Evolutionary conservation across 352 stramenopile species (phyloP).

Genomic region (Globisporangium acanthophoron): DNA sequence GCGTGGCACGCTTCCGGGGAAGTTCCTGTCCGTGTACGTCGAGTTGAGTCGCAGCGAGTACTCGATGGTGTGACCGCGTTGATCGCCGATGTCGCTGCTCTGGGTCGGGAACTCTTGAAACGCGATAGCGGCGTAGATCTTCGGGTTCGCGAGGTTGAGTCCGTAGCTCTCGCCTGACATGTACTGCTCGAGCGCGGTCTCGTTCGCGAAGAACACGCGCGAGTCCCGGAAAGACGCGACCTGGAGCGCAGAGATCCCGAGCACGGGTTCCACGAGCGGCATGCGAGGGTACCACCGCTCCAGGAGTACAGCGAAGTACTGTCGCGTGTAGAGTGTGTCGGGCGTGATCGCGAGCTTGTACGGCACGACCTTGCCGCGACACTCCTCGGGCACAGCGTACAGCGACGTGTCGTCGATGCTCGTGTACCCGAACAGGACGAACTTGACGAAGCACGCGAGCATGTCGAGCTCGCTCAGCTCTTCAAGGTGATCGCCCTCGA

Average conservation of each 20-base stretch:
- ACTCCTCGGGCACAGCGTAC: constrained; percentile 41
- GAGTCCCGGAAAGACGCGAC: constrained; percentile 53
- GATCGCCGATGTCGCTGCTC: constrained; percentile 27
- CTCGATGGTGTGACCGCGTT: constrained; percentile 28
- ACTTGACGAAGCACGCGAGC: constrained; percentile 38
- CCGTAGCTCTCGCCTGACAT: constrained; percentile 48
- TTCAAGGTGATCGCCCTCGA: constrained; percentile 39
- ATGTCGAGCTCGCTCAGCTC: constrained; percentile 33
- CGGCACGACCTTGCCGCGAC: constrained; percentile 45
- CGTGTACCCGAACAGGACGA: constrained; percentile 45
- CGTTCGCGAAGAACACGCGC: constrained; percentile 52
- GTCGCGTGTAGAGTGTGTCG: constrained; percentile 58
- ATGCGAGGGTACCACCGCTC: constrained; percentile 59
- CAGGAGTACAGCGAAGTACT: constrained; percentile 45
- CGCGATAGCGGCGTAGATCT: constrained; percentile 62
- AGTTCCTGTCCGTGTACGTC: constrained; percentile 26
- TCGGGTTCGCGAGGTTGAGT: constrained; percentile 32
- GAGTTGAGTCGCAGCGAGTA: constrained; percentile 73
- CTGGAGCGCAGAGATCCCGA: constrained; percentile 38
- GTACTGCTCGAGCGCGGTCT: constrained; percentile 45
- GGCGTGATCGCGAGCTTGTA: constrained; percentile 75
- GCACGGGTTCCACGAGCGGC: constrained; percentile 27
- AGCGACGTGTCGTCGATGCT: constrained; percentile 26
- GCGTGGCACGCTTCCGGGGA: constrained; percentile 36
- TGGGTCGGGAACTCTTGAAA: constrained; percentile 47